Evolutionary conservation across 1,284 basidiomycete genomes (phyloP).

Genomic region (Xerocomus nothofagi): DNA sequence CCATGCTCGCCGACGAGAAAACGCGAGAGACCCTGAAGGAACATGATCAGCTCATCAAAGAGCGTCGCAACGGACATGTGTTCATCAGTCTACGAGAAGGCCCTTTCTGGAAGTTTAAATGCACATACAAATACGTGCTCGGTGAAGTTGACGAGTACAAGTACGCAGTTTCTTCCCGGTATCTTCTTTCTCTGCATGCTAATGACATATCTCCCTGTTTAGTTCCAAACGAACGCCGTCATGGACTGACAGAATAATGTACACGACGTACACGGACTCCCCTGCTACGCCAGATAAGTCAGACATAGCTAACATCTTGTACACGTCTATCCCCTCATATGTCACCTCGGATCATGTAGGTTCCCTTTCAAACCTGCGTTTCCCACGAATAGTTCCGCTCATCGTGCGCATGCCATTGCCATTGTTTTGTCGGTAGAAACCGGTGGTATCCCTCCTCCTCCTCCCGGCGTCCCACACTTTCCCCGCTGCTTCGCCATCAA

Average conservation of each 20-base stretch:
- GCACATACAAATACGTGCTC: constrained; percentile 85
- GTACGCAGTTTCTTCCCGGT: constrained; percentile 39
- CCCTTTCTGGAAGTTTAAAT: constrained; percentile 81
- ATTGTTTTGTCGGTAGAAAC: constrained; percentile 20
- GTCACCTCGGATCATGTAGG: constrained; percentile 74
- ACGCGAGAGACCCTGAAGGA: constrained; percentile 66
- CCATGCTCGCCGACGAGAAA: constrained; percentile 48
- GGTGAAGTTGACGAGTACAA: constrained; percentile 80
- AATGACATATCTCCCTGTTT: constrained; percentile 4
- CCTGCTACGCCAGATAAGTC: constrained; percentile 53
- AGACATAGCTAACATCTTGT: constrained; percentile 61
- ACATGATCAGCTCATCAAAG: constrained; percentile 74
- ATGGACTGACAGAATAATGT: constrained; percentile 95
- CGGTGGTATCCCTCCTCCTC: constrained; percentile 52
- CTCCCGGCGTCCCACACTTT: constrained; percentile 15
- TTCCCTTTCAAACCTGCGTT: constrained; percentile 7
- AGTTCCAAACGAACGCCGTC: constrained; percentile 80
- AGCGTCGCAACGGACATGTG: constrained; percentile 60
- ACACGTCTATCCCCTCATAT: constrained; percentile 76
- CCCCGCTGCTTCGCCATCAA: constrained; percentile 8
- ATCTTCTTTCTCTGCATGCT: constrained; percentile 3
- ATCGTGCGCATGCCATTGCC: neutral
- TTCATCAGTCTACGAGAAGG: constrained; percentile 80
- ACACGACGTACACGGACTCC: constrained; percentile 75
- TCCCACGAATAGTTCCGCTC: neutral